These are phyloP conservation scores for Trypanosoma avium DNA, from an alignment of 208 protist species.

Conservation along the genomic window DNA sequence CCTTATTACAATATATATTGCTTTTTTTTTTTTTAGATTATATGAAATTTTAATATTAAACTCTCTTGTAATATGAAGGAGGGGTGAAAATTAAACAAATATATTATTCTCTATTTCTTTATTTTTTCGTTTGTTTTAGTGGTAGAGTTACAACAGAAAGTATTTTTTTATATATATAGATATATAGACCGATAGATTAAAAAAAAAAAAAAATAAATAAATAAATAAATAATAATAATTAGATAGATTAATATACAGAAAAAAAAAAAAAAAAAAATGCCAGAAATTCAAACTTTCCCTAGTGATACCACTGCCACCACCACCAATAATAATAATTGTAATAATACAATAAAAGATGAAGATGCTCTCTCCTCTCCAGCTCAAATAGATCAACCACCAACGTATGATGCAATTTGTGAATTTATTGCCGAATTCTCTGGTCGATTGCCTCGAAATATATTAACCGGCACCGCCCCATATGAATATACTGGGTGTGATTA, in stretches of 20 bases:
- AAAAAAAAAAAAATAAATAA: too few species aligned
- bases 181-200: too few species aligned
- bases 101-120: too few species aligned
- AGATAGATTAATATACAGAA: not conserved
- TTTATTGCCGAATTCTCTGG: conserved; percentile 53
- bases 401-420: conserved; percentile 32
- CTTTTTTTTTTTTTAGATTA: not conserved
- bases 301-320: not conserved
- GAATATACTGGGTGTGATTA: conserved; percentile 76
- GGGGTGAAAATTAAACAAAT: too few species aligned
- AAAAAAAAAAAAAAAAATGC: not conserved
- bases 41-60: not conserved
- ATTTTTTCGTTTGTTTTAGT: too few species aligned
- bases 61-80: too few species aligned
- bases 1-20: too few species aligned
- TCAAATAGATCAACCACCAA: conserved; percentile 14
- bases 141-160: too few species aligned
- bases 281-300: not conserved
- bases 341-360: too few species aligned
- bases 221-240: too few species aligned
- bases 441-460: conserved; percentile 22
- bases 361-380: not conserved
- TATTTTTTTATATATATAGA: too few species aligned
- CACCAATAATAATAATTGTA: too few species aligned
- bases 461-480: conserved; percentile 37